These are phyloP conservation scores for Fusarium longipes DNA, from an alignment of 2,329 filamentous ascomycete genomes.

Conservation along the genomic window DNA sequence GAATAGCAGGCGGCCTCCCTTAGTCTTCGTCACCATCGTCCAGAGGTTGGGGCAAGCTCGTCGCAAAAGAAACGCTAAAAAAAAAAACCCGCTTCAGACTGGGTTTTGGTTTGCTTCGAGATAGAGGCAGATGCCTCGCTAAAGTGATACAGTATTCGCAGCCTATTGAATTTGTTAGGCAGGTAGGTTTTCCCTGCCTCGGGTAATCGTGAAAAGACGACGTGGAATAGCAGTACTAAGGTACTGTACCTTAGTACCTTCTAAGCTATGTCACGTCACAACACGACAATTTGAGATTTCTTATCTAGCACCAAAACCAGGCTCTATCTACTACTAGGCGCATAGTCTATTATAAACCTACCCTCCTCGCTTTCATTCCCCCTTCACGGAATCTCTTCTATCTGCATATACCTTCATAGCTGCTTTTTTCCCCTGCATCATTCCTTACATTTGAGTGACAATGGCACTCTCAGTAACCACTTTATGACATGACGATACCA, in stretches of 20 bases:
- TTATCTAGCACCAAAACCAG: slow-evolving; percentile 21
- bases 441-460: slow-evolving; percentile 1
- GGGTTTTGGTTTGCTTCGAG: slow-evolving; percentile 18
- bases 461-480: slow-evolving; percentile 31
- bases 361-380: slow-evolving; percentile 2
- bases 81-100: slow-evolving; percentile 19
- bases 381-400: not conserved
- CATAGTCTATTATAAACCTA: slow-evolving; percentile 13
- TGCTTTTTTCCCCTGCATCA: not conserved
- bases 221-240: slow-evolving; percentile 5
- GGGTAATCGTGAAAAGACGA: slow-evolving; percentile 23
- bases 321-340: not conserved
- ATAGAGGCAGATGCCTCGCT: not conserved
- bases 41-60: slow-evolving; percentile 18
- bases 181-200: slow-evolving; percentile 17
- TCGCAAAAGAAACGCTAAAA: slow-evolving; percentile 32
- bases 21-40: slow-evolving; percentile 21
- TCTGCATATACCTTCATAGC: not conserved
- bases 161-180: slow-evolving; percentile 4
- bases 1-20: slow-evolving; percentile 24
- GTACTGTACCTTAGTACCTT: not conserved
- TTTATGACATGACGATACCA: slow-evolving; percentile 42
- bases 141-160: slow-evolving; percentile 2
- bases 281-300: slow-evolving; percentile 14
- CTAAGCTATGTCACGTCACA: slow-evolving; percentile 35